Evolutionary conservation across 768 basidiomycete species (phyloP), one percentile per base, ranked within the genome.

Genomic region (Lactarius hengduanensis): DNA sequence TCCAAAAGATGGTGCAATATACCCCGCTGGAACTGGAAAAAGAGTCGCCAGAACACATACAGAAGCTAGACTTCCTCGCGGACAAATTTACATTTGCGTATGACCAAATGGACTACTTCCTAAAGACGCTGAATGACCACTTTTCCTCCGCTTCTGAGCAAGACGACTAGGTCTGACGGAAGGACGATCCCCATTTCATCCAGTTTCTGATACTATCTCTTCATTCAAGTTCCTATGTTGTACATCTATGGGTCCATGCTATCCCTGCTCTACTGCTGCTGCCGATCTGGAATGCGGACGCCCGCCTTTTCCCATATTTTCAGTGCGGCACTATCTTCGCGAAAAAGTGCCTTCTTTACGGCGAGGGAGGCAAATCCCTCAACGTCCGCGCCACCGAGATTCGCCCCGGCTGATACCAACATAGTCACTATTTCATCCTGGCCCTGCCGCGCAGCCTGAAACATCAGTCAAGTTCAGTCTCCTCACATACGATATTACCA

Each of bases 381-480:
- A n/a, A 77, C 62, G 64, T 94, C 90, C 57, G 84, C 78, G 1
- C 89, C 85, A 41, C 89, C 86, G 28, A 94, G 81, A 60, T 82
- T 87, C 47, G 89, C 91, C 2, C 93, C 93, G 20, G 89, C 87
- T 72, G 82, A 84, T 18, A 90, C 80, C 30, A 95, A 81, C 53
- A 83, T 70, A 43, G 86, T 82, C 2, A 92, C 91, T 6, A 86
- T 78, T 16, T 77, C 77, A 62, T 80, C 80, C 70, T 90, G 84
- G 1, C 87, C 82, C 73, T 90, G 87, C 28, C 92, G 83, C 32
- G 91, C 89, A 61, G 92, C 91, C 90, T 92, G 67, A 50, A 54
- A 40, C 20, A 30, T 34, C 47, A 20, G 36, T 64, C 40, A 64
- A 38, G 15, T 22, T 62, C 34, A 64, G 53, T 7, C 10, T 38